A percentile compares a stretch with the other conserved stretches of the same genome.
Evolutionary conservation across 2,329 filamentous ascomycete species (phyloP).

Genomic region (Talaromyces sp.): DNA sequence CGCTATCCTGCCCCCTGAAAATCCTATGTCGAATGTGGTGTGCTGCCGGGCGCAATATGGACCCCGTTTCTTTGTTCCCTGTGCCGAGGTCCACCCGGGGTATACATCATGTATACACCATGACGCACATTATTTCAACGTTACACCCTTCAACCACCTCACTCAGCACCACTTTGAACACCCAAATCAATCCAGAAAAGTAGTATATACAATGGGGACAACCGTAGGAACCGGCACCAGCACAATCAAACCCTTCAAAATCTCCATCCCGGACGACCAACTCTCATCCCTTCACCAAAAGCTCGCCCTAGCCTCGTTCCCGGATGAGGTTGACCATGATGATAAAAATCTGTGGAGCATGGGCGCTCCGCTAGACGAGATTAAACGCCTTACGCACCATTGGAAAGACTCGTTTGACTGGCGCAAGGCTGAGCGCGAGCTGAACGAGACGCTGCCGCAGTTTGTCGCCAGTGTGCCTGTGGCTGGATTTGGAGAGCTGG

Average conservation of each 20-base stretch:
- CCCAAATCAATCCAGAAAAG: not conserved
- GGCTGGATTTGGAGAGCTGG: conserved; percentile 54
- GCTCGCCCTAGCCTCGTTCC: conserved; percentile 50
- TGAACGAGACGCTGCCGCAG: conserved; percentile 57
- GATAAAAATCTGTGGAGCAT: conserved; percentile 40
- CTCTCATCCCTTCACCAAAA: conserved; percentile 53
- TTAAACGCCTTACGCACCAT: conserved; percentile 54
- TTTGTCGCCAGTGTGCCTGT: conserved; percentile 51
- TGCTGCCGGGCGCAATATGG: too few relatives aligned
- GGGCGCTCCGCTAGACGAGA: conserved; percentile 52
- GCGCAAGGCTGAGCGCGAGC: conserved; percentile 52
- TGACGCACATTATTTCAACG: too few relatives aligned
- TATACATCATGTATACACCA: too few relatives aligned
- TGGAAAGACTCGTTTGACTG: conserved; percentile 59
- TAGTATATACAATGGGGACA: not conserved
- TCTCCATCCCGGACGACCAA: conserved; percentile 48
- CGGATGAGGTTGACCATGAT: conserved; percentile 49
- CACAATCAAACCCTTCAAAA: conserved; percentile 38
- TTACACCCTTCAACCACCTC: not conserved
- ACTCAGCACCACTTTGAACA: not conserved
- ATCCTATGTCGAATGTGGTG: too few relatives aligned
- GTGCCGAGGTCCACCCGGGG: not conserved
- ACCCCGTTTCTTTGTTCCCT: too few relatives aligned
- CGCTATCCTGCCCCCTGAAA: too few relatives aligned
- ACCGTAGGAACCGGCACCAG: conserved; percentile 11